Evolutionary conservation across 2,329 filamentous ascomycete genomes (phyloP).

Genomic region (Ophiostoma tasmaniense): DNA sequence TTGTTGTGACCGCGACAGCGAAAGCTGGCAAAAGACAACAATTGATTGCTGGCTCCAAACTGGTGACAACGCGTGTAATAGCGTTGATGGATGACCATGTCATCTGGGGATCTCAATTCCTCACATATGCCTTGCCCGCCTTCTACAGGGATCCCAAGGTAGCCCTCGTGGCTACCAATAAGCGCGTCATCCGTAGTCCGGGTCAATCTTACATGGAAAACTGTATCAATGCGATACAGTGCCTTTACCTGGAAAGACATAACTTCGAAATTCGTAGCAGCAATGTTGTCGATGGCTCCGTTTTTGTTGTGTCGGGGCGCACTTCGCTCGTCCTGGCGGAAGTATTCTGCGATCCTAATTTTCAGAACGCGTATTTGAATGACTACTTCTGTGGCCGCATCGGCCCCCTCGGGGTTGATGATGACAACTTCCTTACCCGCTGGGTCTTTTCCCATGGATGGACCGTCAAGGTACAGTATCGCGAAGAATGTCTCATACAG

Average conservation of each 20-base stretch:
- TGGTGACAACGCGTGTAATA: conserved; percentile 34
- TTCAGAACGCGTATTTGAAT: conserved; percentile 37
- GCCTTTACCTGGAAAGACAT: conserved; percentile 51
- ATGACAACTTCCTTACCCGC: conserved; percentile 55
- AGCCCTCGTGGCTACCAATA: conserved; percentile 49
- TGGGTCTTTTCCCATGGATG: conserved; percentile 43
- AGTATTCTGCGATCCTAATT: conserved; percentile 38
- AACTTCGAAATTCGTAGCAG: conserved; percentile 53
- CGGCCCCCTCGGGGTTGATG: conserved; percentile 44
- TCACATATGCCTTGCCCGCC: conserved; percentile 34
- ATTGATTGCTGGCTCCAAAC: conserved; percentile 32
- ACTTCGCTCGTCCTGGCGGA: conserved; percentile 43
- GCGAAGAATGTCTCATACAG: conserved; percentile 37
- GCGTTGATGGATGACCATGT: conserved; percentile 46
- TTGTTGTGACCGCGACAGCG: conserved; percentile 27
- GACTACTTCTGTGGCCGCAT: conserved; percentile 42
- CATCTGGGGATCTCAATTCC: conserved; percentile 38
- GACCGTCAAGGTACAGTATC: conserved; percentile 47
- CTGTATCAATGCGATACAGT: conserved; percentile 48
- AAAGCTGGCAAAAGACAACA: conserved; percentile 43
- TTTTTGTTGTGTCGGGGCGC: conserved; percentile 49
- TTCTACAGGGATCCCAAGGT: conserved; percentile 37
- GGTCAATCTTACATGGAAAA: conserved; percentile 23
- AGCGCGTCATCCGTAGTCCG: conserved; percentile 38
- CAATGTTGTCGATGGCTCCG: conserved; percentile 48